These are phyloP conservation scores for Verruconis gallopava DNA, from an alignment of 2,329 filamentous ascomycete genomes.

Conservation along the genomic window DNA sequence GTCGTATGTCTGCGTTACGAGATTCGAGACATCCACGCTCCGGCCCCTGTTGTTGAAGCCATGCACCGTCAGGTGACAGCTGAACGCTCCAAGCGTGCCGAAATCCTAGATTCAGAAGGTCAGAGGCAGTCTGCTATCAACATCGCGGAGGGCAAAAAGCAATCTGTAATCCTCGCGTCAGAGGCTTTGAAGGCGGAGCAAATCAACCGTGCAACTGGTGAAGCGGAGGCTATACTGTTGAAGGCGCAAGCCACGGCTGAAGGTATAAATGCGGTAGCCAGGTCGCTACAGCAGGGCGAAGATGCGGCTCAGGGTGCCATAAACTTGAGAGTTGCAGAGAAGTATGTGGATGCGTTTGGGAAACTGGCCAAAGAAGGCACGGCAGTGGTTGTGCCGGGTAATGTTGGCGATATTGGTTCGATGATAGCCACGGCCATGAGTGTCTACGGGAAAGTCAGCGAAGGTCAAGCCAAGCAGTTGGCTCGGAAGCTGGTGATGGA, in stretches of 20 bases:
- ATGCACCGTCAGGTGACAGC: constrained; percentile 98
- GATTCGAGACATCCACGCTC: constrained; percentile 95
- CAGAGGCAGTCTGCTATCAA: constrained; percentile 97
- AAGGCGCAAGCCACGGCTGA: constrained; percentile 75
- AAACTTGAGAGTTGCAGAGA: constrained; percentile 82
- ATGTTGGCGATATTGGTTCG: constrained; percentile 87
- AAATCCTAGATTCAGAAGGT: constrained; percentile 94
- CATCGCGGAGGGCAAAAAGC: constrained; percentile 94
- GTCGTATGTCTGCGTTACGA: constrained; percentile 94
- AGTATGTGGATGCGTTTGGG: constrained; percentile 91
- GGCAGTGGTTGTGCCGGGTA: constrained; percentile 87
- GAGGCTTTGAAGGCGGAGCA: constrained; percentile 82
- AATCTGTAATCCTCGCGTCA: constrained; percentile 89
- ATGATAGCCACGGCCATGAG: constrained; percentile 96
- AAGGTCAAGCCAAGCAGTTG: constrained; percentile 2
- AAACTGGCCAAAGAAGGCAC: constrained; percentile 92
- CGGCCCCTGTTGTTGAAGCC: constrained; percentile 81
- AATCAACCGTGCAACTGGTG: constrained; percentile 85
- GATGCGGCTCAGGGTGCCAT: constrained; percentile 70
- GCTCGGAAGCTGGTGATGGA: neutral
- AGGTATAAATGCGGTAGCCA: constrained; percentile 78
- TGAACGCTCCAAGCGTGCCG: constrained; percentile 90
- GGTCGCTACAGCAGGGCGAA: constrained; percentile 59
- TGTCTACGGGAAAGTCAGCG: constrained; percentile 80
- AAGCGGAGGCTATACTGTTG: constrained; percentile 82